phyloP scores from a whole-genome alignment of 306 rosid genomes.

The Astragalus glycyphyllos region DNA sequence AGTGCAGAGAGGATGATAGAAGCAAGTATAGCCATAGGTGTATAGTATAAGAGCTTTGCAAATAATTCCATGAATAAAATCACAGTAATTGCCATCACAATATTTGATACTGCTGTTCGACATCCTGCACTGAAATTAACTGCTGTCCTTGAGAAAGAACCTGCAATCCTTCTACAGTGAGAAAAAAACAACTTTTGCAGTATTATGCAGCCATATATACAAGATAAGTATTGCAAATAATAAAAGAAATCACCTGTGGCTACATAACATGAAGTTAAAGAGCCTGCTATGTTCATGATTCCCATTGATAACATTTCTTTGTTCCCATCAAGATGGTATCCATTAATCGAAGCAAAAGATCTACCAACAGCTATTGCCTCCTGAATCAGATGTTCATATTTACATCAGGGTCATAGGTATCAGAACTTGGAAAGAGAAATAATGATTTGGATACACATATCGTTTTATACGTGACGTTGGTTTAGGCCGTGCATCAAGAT shows the following conservation, averaged over 20 bases:
- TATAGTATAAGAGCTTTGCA: slow-evolving; percentile 70
- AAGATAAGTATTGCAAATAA: slow-evolving; percentile 3
- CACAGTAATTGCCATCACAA: slow-evolving; percentile 81
- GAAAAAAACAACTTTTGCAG: neutral
- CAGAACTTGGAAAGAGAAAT: neutral
- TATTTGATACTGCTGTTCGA: slow-evolving; percentile 72
- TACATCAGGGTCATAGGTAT: neutral
- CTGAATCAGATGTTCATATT: slow-evolving; percentile 39
- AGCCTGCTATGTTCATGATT: slow-evolving; percentile 85
- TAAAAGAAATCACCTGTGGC: slow-evolving; percentile 67
- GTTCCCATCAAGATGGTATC: slow-evolving; percentile 84
- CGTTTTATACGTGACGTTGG: no score
- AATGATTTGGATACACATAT: neutral
- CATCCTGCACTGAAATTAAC: slow-evolving; percentile 85
- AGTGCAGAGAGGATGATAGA: slow-evolving; percentile 80
- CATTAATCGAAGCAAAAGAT: slow-evolving; percentile 82
- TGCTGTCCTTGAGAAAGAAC: slow-evolving; percentile 82
- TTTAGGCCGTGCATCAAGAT: no score
- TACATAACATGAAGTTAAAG: slow-evolving; percentile 80
- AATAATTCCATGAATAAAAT: slow-evolving; percentile 57
- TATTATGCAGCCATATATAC: neutral
- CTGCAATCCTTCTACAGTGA: slow-evolving; percentile 41
- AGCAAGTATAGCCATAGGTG: slow-evolving; percentile 81
- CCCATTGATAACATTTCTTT: slow-evolving; percentile 91
- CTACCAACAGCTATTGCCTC: slow-evolving; percentile 86